A percentile compares a stretch with the other conserved stretches of the same genome.
phyloP scores from a whole-genome alignment of 441 rosid genomes.

The Metrosideros polymorpha region DNA sequence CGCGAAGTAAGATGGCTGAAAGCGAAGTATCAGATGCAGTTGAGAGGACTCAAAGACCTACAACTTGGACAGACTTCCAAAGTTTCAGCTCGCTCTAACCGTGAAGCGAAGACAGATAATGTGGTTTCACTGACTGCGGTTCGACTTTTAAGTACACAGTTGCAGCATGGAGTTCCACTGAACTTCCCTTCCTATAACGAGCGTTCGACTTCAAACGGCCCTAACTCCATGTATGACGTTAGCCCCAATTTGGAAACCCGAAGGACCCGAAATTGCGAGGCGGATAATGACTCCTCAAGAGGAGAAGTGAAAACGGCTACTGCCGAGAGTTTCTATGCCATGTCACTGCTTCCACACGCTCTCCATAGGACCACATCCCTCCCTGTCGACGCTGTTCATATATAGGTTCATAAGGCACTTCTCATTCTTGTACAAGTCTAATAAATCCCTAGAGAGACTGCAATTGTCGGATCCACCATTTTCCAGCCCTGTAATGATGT shows the following conservation, averaged over 20 bases:
- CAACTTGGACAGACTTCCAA: slow-evolving; percentile 20
- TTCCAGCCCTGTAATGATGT: neutral
- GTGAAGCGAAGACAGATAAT: neutral
- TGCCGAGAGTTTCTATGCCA: slow-evolving; percentile 20
- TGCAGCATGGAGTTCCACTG: neutral
- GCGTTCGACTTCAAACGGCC: slow-evolving; percentile 8
- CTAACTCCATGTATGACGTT: slow-evolving; percentile 3
- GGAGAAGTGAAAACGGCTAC: slow-evolving; percentile 4
- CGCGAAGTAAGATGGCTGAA: slow-evolving; percentile 67
- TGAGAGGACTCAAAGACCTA: slow-evolving; percentile 46
- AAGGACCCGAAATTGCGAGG: slow-evolving; percentile 21
- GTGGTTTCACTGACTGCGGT: neutral
- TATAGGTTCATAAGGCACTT: slow-evolving; percentile 20
- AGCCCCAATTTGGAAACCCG: slow-evolving; percentile 13
- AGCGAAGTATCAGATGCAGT: slow-evolving; percentile 51
- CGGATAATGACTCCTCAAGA: slow-evolving; percentile 9
- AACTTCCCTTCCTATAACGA: neutral
- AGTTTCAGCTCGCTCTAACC: slow-evolving; percentile 4
- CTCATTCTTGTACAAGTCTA: slow-evolving; percentile 22
- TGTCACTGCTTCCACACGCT: slow-evolving; percentile 38
- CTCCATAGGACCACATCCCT: slow-evolving; percentile 59
- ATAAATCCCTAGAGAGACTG: slow-evolving; percentile 17
- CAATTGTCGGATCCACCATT: neutral
- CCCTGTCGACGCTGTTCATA: slow-evolving; percentile 62
- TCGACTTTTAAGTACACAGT: neutral